phyloP scores from a whole-genome alignment of 495 filamentous ascomycete genomes.

The Penicillium fimorum region DNA sequence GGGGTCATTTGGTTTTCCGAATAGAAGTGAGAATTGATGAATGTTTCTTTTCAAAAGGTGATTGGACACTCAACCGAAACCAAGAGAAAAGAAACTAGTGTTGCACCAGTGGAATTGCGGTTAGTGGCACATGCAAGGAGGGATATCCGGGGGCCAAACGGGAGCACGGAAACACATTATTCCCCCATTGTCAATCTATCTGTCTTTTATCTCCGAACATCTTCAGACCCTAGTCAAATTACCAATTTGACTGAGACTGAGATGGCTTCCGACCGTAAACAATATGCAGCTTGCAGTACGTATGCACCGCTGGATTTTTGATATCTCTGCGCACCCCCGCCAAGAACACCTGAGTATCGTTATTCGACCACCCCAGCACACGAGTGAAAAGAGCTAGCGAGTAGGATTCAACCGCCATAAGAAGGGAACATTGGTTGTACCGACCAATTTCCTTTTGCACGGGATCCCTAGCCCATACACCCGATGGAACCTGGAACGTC shows the following conservation, averaged over 20 bases:
- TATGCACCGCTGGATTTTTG: constrained; percentile 49
- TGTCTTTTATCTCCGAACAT: neutral
- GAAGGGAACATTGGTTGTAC: constrained; percentile 41
- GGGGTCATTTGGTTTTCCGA: neutral
- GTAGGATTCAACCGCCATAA: constrained; percentile 44
- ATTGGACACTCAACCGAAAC: constrained; percentile 1
- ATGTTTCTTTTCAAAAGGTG: neutral
- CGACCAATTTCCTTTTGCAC: constrained; percentile 48
- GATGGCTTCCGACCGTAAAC: constrained; percentile 36
- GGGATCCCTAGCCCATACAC: constrained; percentile 43
- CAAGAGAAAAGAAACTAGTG: neutral
- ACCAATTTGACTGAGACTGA: constrained; percentile 7
- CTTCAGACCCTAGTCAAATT: constrained; percentile 14
- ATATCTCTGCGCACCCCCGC: constrained; percentile 53
- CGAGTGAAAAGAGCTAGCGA: constrained; percentile 50
- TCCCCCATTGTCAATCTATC: neutral
- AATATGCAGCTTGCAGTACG: constrained; percentile 39
- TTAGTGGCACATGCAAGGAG: neutral
- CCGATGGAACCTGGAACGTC: constrained; percentile 34
- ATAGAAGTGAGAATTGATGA: neutral
- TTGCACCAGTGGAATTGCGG: constrained; percentile 1
- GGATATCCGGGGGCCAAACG: neutral
- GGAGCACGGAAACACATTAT: constrained; percentile 1
- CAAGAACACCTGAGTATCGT: constrained; percentile 57
- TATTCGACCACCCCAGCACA: constrained; percentile 53